Evolutionary conservation across 495 filamentous ascomycete species (phyloP), one percentile per base, ranked within the genome.

Genomic region (Penicillium antarcticum): DNA sequence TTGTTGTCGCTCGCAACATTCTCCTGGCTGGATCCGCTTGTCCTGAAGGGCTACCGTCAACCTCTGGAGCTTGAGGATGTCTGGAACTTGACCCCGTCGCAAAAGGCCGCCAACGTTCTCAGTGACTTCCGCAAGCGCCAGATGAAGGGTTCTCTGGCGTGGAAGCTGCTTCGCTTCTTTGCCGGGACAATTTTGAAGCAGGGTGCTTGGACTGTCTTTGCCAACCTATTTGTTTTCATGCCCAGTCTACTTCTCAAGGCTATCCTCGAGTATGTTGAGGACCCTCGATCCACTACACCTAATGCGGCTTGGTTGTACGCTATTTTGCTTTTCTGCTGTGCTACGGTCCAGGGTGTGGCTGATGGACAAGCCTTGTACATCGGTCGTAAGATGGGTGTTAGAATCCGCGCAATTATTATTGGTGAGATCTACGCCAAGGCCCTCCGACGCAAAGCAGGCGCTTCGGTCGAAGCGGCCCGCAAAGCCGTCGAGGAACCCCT

Each of bases 391-490:
- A 89, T 97, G 47, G 95, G 92, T 67, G 90, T 99, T 56, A 86
- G 87, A 45, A 75, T 97, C 32, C 88, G 92, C 33, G 91, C 95
- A 19, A 91, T 99, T 58, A 90, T 99, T 36, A 88, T 99, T 60
- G 95, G 95, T 40, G 95, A 99, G 63, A 91, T 99, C 34, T 99
- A 97, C 65, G 88, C 92, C 33, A 99, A 99, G 69, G 89, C 95
- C 4, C 78, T 99, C n/a, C 81, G 92, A 53, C 84, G 95, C 37
- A 95, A 94, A 67, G 92, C 89, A 24, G 85, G 90, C 37, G 83
- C 91, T 8, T 85, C 86, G 24, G 73, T 78, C 9, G 91, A 75
- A 63, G 48, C 69, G 66, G 56, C 77, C 26, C 70, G 77, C 21
- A 77, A 73, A 43, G 63, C 66, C 21, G 58, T 56, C 5, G 67